These are phyloP conservation scores for Talaromyces ruber DNA, from an alignment of 495 filamentous ascomycete species.

Conservation along the genomic window DNA sequence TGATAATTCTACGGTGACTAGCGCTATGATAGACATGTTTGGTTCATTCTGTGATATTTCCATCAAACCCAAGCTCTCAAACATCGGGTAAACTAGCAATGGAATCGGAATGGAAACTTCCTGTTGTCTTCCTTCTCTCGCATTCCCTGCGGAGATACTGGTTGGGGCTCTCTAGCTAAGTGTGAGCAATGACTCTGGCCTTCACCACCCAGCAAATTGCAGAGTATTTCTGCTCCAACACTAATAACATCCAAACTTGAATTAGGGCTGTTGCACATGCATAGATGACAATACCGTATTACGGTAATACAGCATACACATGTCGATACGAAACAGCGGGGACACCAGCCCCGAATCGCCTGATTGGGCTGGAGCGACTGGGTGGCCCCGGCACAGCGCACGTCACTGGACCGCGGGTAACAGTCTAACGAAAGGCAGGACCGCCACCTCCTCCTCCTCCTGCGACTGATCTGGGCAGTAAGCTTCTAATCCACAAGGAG, in stretches of 20 bases:
- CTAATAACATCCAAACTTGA: too few relatives aligned
- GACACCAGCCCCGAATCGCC: background rate
- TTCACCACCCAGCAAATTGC: too few relatives aligned
- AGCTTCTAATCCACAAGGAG: background rate
- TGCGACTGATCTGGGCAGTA: background rate
- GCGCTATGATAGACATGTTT: too few relatives aligned
- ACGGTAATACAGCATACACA: background rate
- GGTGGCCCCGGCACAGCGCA: background rate
- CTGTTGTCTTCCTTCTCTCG: background rate
- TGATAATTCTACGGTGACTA: too few relatives aligned
- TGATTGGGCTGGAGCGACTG: background rate
- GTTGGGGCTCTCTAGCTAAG: background rate
- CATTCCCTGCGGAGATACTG: background rate
- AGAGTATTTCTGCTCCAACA: too few relatives aligned
- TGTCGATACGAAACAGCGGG: background rate
- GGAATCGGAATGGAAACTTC: background rate
- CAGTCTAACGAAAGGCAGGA: background rate
- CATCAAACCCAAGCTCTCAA: too few relatives aligned
- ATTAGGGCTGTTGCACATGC: background rate
- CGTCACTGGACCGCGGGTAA: background rate
- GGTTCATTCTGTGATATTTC: too few relatives aligned
- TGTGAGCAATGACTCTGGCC: too few relatives aligned
- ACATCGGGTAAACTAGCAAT: too few relatives aligned
- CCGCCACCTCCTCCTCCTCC: background rate
- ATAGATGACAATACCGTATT: background rate